phyloP scores from a whole-genome alignment of 2,329 filamentous ascomycete species.

The Cytospora chrysosperma region DNA sequence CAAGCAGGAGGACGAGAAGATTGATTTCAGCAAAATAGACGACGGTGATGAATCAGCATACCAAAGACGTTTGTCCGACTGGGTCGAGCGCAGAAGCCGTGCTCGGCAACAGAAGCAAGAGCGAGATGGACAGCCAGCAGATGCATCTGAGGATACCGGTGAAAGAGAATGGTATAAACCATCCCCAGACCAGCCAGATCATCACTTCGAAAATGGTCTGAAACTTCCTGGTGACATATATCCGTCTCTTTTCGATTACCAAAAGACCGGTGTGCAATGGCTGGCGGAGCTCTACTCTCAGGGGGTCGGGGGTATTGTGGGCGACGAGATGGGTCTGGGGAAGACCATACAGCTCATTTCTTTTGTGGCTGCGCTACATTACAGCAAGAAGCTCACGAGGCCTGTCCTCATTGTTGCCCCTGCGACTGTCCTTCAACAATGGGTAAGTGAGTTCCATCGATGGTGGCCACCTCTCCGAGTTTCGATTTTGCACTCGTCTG shows the following conservation, averaged over 20 bases:
- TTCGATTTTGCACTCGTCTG: slow-evolving; percentile 91
- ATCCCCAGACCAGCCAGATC: slow-evolving; percentile 78
- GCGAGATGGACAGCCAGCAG: slow-evolving; percentile 28
- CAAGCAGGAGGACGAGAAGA: slow-evolving; percentile 35
- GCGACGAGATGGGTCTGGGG: slow-evolving; percentile 98
- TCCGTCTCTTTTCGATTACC: slow-evolving; percentile 90
- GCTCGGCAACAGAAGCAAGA: slow-evolving; percentile 39
- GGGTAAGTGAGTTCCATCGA: slow-evolving; percentile 96
- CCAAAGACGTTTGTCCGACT: slow-evolving; percentile 69
- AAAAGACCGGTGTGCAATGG: slow-evolving; percentile 97
- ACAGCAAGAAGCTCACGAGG: slow-evolving; percentile 79
- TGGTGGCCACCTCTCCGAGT: slow-evolving; percentile 99
- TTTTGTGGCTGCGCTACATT: slow-evolving; percentile 86
- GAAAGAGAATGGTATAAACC: slow-evolving; percentile 77
- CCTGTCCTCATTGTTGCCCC: slow-evolving; percentile 91
- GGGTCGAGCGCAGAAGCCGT: slow-evolving; percentile 58
- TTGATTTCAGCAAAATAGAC: slow-evolving; percentile 65
- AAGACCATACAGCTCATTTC: slow-evolving; percentile 73
- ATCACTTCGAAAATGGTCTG: slow-evolving; percentile 71
- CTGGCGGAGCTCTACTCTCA: slow-evolving; percentile 88
- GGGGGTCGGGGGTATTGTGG: slow-evolving; percentile 88
- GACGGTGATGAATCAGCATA: slow-evolving; percentile 87
- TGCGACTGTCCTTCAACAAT: slow-evolving; percentile 92
- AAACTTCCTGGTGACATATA: slow-evolving; percentile 90
- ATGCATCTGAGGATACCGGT: slow-evolving; percentile 40